Percentiles rank a stretch among this genome's conserved stretches.
Evolutionary conservation across 140 eudicot genomes (phyloP).

Genomic region (Ambrosia hybrid): DNA sequence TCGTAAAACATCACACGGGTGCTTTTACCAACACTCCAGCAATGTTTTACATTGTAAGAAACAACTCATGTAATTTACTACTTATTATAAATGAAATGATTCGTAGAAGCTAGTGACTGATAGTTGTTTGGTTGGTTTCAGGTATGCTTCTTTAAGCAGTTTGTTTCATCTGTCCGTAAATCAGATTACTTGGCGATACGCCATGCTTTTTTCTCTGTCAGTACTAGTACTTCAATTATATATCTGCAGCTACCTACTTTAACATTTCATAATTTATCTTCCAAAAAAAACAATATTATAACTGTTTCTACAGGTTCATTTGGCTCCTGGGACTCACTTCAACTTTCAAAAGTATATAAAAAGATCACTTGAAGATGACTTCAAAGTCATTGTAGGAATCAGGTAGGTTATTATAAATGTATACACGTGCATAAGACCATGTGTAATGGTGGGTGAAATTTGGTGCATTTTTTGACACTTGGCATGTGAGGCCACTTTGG

Average conservation of each 20-base stretch:
- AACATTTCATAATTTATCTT: too few relatives aligned
- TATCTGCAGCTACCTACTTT: too few relatives aligned
- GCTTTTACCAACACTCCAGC: conserved; percentile 51
- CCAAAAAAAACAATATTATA: too few relatives aligned
- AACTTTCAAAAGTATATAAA: conserved; percentile 78
- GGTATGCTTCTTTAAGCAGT: conserved; percentile 86
- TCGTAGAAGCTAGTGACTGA: background rate
- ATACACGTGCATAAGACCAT: background rate
- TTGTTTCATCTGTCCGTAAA: conserved; percentile 67
- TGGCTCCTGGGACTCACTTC: conserved; percentile 77
- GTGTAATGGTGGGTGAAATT: too few relatives aligned
- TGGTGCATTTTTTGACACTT: too few relatives aligned
- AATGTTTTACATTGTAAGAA: conserved; percentile 67
- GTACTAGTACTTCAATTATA: conserved; percentile 17
- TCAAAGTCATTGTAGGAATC: conserved; percentile 72
- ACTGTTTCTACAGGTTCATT: conserved; percentile 53
- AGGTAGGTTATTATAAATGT: conserved; percentile 38
- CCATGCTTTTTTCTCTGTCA: conserved; percentile 79
- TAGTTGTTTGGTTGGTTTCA: conserved; percentile 27
- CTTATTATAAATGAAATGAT: background rate
- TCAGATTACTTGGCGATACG: conserved; percentile 90
- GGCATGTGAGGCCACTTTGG: too few relatives aligned
- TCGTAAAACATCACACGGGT: conserved; percentile 66
- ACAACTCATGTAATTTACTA: background rate
- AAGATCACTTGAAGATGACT: conserved; percentile 80